phyloP scores from a whole-genome alignment of 352 stramenopile species.

The Pythium periplocum region DNA sequence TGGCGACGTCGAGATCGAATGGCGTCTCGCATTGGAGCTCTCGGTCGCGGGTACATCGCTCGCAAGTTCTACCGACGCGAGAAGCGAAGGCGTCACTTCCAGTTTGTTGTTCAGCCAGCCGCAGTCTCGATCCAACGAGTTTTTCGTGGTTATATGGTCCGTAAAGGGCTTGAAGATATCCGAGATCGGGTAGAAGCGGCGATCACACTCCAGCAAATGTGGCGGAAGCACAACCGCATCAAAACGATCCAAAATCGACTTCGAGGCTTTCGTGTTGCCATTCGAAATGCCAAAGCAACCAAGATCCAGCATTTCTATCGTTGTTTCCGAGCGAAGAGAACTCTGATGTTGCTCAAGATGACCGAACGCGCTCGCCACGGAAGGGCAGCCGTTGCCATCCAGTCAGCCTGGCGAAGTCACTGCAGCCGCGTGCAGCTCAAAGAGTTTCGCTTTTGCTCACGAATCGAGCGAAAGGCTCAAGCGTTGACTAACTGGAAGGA shows the following conservation, averaged over 20 bases:
- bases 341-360: constrained; percentile 34
- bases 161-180: constrained; percentile 43
- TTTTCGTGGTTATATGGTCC: constrained; percentile 59
- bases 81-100: constrained; percentile 31
- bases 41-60: constrained; percentile 53
- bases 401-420: constrained; percentile 67
- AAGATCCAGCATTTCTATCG: constrained; percentile 57
- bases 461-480: constrained; percentile 56
- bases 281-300: constrained; percentile 30
- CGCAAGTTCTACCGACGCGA: constrained; percentile 53
- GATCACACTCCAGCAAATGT: constrained; percentile 75
- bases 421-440: constrained; percentile 48
- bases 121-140: constrained; percentile 55
- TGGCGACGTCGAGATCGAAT: constrained; percentile 41
- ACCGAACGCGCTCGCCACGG: constrained; percentile 37
- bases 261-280: constrained; percentile 28
- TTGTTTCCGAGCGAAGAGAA: constrained; percentile 45
- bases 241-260: constrained; percentile 34
- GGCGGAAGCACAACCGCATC: constrained; percentile 27
- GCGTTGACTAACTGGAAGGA: constrained; percentile 50
- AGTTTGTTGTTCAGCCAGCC: constrained; percentile 39
- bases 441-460: constrained; percentile 63
- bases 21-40: constrained; percentile 54
- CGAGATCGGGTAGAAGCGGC: constrained; percentile 59
- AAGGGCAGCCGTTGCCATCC: constrained; percentile 52